Conservation (phyloP, 1,139 yeast species). For the Nakaseomyces uthaithaninus region DNA sequence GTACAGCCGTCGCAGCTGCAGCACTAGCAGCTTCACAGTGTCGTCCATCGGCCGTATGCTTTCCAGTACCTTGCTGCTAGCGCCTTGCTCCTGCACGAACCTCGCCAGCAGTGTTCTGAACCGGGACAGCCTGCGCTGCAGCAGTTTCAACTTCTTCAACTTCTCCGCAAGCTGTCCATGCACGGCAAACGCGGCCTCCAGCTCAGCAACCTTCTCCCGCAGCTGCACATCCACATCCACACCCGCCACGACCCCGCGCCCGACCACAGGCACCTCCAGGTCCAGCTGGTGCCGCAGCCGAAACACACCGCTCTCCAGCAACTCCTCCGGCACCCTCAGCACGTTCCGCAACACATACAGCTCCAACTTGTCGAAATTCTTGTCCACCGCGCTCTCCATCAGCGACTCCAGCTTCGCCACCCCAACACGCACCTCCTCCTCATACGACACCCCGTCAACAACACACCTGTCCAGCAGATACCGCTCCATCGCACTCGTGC, state of each 20-base stretch:
- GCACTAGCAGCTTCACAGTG: slow-evolving; percentile 21
- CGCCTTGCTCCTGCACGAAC: slow-evolving; percentile 7
- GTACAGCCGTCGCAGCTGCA: slow-evolving; percentile 24
- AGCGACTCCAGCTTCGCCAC: slow-evolving; percentile 75
- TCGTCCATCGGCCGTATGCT: slow-evolving; percentile 27
- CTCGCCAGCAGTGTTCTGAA: slow-evolving; percentile 13
- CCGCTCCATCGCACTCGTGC: slow-evolving; percentile 71
- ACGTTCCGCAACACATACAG: slow-evolving; percentile 73
- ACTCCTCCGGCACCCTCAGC: slow-evolving; percentile 60
- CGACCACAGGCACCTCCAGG: slow-evolving; percentile 35
- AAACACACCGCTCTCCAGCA: slow-evolving; percentile 59
- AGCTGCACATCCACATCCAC: slow-evolving; percentile 7
- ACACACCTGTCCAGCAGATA: slow-evolving; percentile 39
- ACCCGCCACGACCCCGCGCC: slow-evolving; percentile 10
- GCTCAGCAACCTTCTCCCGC: slow-evolving; percentile 5
- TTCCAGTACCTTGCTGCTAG: slow-evolving; percentile 10
- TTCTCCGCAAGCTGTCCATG: slow-evolving; percentile 11
- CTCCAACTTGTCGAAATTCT: slow-evolving; percentile 81
- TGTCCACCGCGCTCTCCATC: slow-evolving; percentile 70
- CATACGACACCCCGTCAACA: slow-evolving; percentile 20
- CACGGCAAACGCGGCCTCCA: slow-evolving; percentile 4
- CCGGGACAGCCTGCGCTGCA: slow-evolving; percentile 10
- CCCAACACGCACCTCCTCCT: slow-evolving; percentile 60
- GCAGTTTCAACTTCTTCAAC: slow-evolving; percentile 17
- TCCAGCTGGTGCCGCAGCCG: slow-evolving; percentile 61